Base-by-base conservation (phyloP, 306 rosid genomes). In the Fagus crenata region DNA sequence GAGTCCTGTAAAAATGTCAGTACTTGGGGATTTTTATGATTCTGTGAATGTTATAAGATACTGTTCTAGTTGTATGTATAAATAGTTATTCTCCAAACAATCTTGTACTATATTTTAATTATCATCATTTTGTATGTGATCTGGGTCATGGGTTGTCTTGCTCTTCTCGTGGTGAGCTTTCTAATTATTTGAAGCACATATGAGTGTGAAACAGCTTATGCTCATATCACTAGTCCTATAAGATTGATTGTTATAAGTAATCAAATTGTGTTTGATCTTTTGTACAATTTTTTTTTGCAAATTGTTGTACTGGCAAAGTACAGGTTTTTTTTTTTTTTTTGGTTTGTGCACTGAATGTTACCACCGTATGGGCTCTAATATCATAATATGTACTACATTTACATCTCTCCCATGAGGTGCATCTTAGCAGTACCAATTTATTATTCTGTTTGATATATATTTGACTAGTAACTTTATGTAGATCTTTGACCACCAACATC, bases 401-500 rank as follows among this genome's bases (percentile, higher is more conserved):
- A n/a, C 8, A 2, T 28, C 65, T 33, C 18, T 61, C 40, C 33
- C 71, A 17, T 67, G 71, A 17, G 54, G 5, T 14, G 76, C 51
- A 14, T 33, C 14, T 42, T 64, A 75, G 81, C 65, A 33, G 11
- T 7, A 17, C 60, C 70, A 9, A 37, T 81, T 60, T 40, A 73
- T 39, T 60, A 35, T 43, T 33, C 13, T 22, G 53, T 80, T 53
- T 9, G 33, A 49, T 67, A 8, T 53, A 54, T 51, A 40, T 67
- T 78, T 85, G 51, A 82, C 54, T 28, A 59, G 12, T 75, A 60
- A 3, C 72, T 71, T 75, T 80, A 22, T 80, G 72, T 78, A 96
- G 99, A 81, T 96, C 75, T 87, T 86, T 39, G 92, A 96, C 69
- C 99, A 87, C 84, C 98, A 92, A 79, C 93, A 92, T 78, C 96